Conservation (phyloP, 257 asterid genomes). For the Leptodermis oblonga region DNA sequence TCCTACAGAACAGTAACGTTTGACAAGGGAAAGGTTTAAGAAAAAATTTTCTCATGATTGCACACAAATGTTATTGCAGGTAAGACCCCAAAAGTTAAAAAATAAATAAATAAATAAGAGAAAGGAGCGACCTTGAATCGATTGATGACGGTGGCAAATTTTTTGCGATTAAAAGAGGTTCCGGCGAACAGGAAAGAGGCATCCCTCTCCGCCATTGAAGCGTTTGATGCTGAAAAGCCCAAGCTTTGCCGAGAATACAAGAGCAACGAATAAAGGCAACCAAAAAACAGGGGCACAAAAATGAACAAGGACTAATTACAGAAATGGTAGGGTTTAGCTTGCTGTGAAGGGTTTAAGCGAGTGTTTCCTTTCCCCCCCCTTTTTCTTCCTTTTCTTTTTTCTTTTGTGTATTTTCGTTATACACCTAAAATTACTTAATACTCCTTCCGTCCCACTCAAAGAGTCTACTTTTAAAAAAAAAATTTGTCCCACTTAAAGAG, state of each 20-base stretch:
- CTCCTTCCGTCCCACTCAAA: too few species aligned
- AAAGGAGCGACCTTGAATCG: conserved; percentile 51
- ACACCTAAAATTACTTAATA: too few species aligned
- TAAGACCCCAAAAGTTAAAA: background rate
- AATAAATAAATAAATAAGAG: background rate
- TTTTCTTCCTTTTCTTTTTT: too few species aligned
- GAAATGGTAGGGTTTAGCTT: conserved; percentile 1
- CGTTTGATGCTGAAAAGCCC: background rate
- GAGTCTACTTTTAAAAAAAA: too few species aligned
- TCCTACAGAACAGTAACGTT: conserved; percentile 35
- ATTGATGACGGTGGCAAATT: conserved; percentile 52
- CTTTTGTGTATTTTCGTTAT: too few species aligned
- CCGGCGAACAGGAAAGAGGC: conserved; percentile 74
- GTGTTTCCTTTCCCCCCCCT: too few species aligned
- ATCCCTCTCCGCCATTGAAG: conserved; percentile 44
- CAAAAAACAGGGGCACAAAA: background rate
- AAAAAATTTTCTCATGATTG: background rate
- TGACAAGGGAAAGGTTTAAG: conserved; percentile 1
- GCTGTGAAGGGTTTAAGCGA: background rate
- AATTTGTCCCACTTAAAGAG: too few species aligned
- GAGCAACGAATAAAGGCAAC: background rate
- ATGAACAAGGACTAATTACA: background rate
- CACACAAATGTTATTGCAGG: background rate
- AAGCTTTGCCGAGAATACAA: background rate
- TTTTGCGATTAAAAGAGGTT: conserved; percentile 59